Conservation (phyloP, 2,329 filamentous ascomycete genomes). For the Fusarium torulosum region DNA sequence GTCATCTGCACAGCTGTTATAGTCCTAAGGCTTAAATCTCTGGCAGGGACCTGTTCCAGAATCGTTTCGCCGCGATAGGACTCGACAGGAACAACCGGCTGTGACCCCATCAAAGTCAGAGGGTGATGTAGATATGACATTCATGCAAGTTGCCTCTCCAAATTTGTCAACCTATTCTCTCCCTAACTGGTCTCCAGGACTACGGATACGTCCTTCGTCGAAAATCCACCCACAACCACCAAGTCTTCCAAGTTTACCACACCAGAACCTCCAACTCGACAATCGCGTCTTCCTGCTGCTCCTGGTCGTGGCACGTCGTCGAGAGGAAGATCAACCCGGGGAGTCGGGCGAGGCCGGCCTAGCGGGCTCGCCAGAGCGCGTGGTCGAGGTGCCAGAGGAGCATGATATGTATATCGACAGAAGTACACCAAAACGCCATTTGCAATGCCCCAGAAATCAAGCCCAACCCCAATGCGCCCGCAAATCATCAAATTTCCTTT, state of each 20-base stretch:
- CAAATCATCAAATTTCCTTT: background rate
- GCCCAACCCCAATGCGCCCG: conserved; percentile 17
- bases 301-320: conserved; percentile 54
- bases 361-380: conserved; percentile 62
- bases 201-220: conserved; percentile 90
- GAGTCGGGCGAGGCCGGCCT: conserved; percentile 53
- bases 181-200: conserved; percentile 68
- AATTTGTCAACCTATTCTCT: background rate
- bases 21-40: conserved; percentile 14
- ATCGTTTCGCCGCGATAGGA: conserved; percentile 78
- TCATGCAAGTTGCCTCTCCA: conserved; percentile 72
- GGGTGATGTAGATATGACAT: conserved; percentile 79
- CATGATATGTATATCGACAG: conserved; percentile 7
- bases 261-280: conserved; percentile 53
- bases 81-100: conserved; percentile 63
- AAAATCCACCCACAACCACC: conserved; percentile 76
- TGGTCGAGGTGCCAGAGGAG: conserved; percentile 61
- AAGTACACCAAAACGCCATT: conserved; percentile 36
- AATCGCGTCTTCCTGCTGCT: conserved; percentile 63
- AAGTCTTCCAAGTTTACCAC: conserved; percentile 63
- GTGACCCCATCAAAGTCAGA: conserved; percentile 50
- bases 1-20: background rate
- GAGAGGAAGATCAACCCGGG: conserved; percentile 48
- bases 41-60: conserved; percentile 82
- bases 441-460: conserved; percentile 29